Percentiles rank a stretch among this genome's conserved stretches.
phyloP scores from a whole-genome alignment of 306 rosid genomes.

The Abrus precatorius region DNA sequence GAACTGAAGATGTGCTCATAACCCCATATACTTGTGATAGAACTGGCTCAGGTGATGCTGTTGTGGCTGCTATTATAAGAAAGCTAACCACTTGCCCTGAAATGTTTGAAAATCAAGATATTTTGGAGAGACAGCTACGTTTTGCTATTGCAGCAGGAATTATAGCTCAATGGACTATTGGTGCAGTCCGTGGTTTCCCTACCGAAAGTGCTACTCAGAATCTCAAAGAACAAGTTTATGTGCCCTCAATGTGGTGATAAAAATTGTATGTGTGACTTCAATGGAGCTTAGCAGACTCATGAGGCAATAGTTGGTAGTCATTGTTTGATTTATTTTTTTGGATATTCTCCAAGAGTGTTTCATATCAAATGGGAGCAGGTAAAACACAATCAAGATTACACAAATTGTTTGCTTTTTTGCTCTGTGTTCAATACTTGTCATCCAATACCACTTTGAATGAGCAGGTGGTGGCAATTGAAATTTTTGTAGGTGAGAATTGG shows the following conservation, averaged over 20 bases:
- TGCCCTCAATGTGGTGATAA: slow-evolving; percentile 92
- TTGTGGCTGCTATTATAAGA: slow-evolving; percentile 90
- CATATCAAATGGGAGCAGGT: slow-evolving; percentile 16
- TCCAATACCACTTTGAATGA: slow-evolving; percentile 12
- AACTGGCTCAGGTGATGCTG: slow-evolving; percentile 96
- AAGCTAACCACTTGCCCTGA: slow-evolving; percentile 83
- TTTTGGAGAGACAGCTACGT: slow-evolving; percentile 83
- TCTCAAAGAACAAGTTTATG: slow-evolving; percentile 96
- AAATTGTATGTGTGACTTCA: slow-evolving; percentile 18
- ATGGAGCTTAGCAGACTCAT: slow-evolving; percentile 23
- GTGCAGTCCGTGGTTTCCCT: slow-evolving; percentile 90
- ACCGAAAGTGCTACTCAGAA: slow-evolving; percentile 97
- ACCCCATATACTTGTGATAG: slow-evolving; percentile 95
- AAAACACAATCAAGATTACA: slow-evolving; percentile 30
- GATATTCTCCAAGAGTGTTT: slow-evolving; percentile 30
- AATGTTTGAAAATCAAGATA: slow-evolving; percentile 80
- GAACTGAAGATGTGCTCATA: slow-evolving; percentile 95
- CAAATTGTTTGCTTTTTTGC: slow-evolving; percentile 21
- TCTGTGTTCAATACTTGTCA: slow-evolving; percentile 43
- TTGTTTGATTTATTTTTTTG: slow-evolving; percentile 38
- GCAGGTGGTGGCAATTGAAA: slow-evolving; percentile 26
- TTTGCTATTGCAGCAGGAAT: slow-evolving; percentile 92
- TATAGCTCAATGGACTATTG: slow-evolving; percentile 95
- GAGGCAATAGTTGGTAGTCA: slow-evolving; percentile 24
- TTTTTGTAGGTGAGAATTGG: slow-evolving; percentile 49